Conservation (phyloP, 176 grass and related monocot genomes). For the Raddia guianensis region DNA sequence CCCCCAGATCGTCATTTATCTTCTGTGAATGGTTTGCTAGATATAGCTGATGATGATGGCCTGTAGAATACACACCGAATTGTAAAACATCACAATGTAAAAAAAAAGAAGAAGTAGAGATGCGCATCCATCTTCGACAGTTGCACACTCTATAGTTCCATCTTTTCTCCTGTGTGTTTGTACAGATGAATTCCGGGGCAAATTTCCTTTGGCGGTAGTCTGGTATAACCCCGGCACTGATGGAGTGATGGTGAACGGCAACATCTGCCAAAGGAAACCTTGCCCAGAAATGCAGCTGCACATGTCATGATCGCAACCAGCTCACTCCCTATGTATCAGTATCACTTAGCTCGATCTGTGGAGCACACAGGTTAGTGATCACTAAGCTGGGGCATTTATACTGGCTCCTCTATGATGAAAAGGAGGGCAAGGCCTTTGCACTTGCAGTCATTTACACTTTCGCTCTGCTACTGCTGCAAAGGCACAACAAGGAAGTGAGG, state of each 20-base stretch:
- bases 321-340: background rate
- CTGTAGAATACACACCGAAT: constrained; percentile 4
- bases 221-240: background rate
- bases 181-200: constrained; percentile 55
- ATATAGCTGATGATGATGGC: background rate
- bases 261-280: constrained; percentile 49
- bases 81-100: constrained; percentile 32
- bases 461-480: constrained; percentile 6
- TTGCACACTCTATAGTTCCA: background rate
- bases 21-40: constrained; percentile 14
- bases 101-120: background rate
- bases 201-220: constrained; percentile 56
- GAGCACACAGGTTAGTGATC: constrained; percentile 5
- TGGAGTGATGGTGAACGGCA: background rate
- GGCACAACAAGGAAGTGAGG: background rate
- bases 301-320: constrained; percentile 20
- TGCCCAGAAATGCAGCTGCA: constrained; percentile 55
- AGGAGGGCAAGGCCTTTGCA: background rate
- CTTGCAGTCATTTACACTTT: background rate
- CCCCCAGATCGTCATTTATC: background rate
- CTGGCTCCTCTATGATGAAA: background rate
- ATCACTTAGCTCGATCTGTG: background rate
- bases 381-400: constrained; percentile 34
- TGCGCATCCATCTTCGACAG: background rate
- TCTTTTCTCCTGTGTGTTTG: background rate